Evolutionary conservation across 176 grass and related monocot genomes (phyloP).

Genomic region (Pontederia crassipes): DNA sequence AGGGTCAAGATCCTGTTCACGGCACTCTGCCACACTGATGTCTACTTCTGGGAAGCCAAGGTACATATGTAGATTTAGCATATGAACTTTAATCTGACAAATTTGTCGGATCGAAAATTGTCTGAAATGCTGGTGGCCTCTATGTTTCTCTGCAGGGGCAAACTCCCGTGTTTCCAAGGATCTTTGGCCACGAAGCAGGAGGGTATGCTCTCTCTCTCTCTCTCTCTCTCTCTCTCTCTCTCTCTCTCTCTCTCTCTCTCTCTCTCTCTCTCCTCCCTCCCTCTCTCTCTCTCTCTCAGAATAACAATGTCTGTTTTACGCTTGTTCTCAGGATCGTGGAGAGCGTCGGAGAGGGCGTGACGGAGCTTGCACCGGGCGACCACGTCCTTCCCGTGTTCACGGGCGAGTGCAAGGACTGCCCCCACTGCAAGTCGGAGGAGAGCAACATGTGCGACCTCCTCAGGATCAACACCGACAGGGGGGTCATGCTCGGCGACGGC

Average conservation of each 20-base stretch:
- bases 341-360: conserved; percentile 63
- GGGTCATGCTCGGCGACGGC: conserved; percentile 54
- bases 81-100: no score
- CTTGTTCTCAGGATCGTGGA: conserved; percentile 48
- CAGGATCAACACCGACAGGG: conserved; percentile 62
- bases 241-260: not conserved
- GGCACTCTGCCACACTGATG: conserved; percentile 81
- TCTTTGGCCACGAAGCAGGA: conserved; percentile 89
- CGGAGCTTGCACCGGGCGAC: conserved; percentile 54
- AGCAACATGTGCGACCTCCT: conserved; percentile 94
- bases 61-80: conserved; percentile 4
- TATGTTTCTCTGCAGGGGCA: conserved; percentile 41
- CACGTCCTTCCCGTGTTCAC: conserved; percentile 89
- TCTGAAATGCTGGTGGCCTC: not conserved
- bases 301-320: not conserved
- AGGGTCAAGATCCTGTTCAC: conserved; percentile 78
- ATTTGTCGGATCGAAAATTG: no score
- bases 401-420: conserved; percentile 81
- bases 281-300: not conserved
- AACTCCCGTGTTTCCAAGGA: conserved; percentile 83
- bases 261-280: not conserved
- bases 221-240: not conserved
- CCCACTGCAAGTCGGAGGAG: conserved; percentile 69
- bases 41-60: conserved; percentile 97
- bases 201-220: conserved; percentile 32